Base-by-base conservation (phyloP, 257 asterid genomes). In the Solanum habrochaites region DNA sequence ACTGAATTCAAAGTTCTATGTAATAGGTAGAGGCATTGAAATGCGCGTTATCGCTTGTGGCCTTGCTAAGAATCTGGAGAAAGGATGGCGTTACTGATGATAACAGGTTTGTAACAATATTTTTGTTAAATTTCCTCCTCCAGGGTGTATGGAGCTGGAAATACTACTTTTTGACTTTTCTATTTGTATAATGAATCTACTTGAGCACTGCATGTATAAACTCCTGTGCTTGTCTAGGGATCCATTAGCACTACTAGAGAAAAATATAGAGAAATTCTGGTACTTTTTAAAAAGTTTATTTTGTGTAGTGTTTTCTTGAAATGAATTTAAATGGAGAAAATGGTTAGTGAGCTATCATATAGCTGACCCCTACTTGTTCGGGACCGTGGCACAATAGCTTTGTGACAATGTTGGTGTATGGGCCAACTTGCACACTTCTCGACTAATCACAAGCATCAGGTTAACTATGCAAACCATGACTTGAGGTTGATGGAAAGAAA, bases 11-110 rank as follows among this genome's bases (percentile, higher is more conserved):
- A 70, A 25, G 23, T 45, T 88, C 64, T 88, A 49, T 69, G 69
- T 83, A 83, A 85, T 91, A 97, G 99, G 99, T 97, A 70, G 99
- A 97, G 94, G 91, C 97, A 88, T 88, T 97, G 92, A 97, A 97
- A 90, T 97, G 99, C 88, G 95, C 92, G 32, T 87, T 97, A 47
- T 97, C 99, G 67, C 95, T 97, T 84, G 98, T 94, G 82, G 98
- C 99, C 83, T 91, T 97, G 93, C 85, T 91, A 75, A 93, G 98
- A 92, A 96, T 93, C 81, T 97, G 99, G 99, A 92, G 92, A 88
- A 92, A 67, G 58, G 98, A 97, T 45, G 99, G 99, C 78, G 95
- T 97, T 90, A 96, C 96, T 70, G 98, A 93, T 69, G 99, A 97
- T 91, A 97, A 96, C 92, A 96, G 99, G 99, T 97, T 82, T 83